These are phyloP conservation scores for Parastagonospora avenae DNA, from an alignment of 2,329 filamentous ascomycete genomes.

Conservation along the genomic window DNA sequence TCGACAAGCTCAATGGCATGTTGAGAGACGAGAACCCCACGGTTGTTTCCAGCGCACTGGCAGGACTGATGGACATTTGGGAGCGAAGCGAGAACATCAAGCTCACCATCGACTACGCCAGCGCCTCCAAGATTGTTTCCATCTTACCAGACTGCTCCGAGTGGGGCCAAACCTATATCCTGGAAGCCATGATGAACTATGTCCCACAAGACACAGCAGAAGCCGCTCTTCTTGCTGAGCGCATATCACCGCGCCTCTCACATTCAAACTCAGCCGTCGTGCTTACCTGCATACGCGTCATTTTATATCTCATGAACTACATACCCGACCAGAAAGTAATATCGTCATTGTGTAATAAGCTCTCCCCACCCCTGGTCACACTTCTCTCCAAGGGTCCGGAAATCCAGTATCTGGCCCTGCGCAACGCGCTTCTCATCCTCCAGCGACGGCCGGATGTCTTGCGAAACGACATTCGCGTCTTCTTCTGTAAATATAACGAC, in stretches of 20 bases:
- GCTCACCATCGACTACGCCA: conserved; percentile 95
- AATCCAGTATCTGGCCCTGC: conserved; percentile 94
- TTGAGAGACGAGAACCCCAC: conserved; percentile 96
- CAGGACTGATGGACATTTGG: conserved; percentile 96
- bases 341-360: conserved; percentile 82
- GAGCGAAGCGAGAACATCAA: conserved; percentile 97
- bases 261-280: conserved; percentile 98
- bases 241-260: conserved; percentile 92
- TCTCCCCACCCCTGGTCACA: conserved; percentile 93
- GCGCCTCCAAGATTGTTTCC: conserved; percentile 96
- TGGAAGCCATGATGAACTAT: conserved; percentile 97
- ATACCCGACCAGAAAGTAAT: conserved; percentile 91
- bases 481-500: conserved; percentile 99
- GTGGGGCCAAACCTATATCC: conserved; percentile 98
- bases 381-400: conserved; percentile 94
- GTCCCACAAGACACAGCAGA: conserved; percentile 90
- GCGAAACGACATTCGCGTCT: conserved; percentile 95
- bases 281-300: conserved; percentile 92
- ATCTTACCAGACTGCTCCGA: conserved; percentile 97
- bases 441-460: conserved; percentile 92
- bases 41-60: conserved; percentile 91
- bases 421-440: conserved; percentile 91
- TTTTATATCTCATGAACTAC: conserved; percentile 98
- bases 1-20: conserved; percentile 87
- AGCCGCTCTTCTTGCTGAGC: conserved; percentile 86